A percentile compares a stretch with the other conserved stretches of the same genome.
Conservation (phyloP, 352 stramenopile genomes). For the Globisporangium sylvaticum region DNA sequence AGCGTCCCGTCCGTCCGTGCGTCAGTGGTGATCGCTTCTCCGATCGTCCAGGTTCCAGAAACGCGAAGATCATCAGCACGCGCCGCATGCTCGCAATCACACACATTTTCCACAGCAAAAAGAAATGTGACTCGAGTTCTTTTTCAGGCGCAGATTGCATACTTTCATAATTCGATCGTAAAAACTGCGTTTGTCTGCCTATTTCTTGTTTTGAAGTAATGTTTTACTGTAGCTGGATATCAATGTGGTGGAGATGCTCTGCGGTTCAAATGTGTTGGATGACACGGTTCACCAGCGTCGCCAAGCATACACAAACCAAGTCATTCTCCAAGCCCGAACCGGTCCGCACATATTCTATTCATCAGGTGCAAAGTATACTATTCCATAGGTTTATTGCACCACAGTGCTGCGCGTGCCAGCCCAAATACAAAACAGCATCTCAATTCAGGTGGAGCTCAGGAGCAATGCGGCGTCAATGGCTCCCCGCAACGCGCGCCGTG, state of each 20-base stretch:
- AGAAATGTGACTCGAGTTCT: not conserved
- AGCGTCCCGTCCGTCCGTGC: constrained; percentile 3
- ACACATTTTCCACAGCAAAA: not conserved
- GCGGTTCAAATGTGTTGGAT: constrained; percentile 1
- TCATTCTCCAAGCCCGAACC: not conserved
- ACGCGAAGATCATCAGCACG: constrained; percentile 1
- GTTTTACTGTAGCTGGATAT: not conserved
- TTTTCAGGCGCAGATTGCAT: not conserved
- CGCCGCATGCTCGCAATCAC: not conserved
- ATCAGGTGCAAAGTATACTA: not conserved
- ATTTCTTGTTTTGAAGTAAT: not conserved
- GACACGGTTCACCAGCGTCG: not conserved
- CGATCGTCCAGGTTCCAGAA: constrained; percentile 7
- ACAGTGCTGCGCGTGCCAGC: not conserved
- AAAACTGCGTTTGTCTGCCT: not conserved
- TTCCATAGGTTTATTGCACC: not conserved
- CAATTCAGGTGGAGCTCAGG: not conserved
- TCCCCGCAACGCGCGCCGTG: constrained; percentile 6
- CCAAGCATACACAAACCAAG: not conserved
- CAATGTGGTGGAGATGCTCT: not conserved
- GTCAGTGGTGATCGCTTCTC: not conserved
- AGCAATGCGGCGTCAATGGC: constrained; percentile 12
- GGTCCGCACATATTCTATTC: constrained; percentile 1
- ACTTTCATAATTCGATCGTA: not conserved
- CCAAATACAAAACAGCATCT: not conserved